phyloP scores from a whole-genome alignment of 1,284 basidiomycete genomes.

The Irpex rosettiformis region DNA sequence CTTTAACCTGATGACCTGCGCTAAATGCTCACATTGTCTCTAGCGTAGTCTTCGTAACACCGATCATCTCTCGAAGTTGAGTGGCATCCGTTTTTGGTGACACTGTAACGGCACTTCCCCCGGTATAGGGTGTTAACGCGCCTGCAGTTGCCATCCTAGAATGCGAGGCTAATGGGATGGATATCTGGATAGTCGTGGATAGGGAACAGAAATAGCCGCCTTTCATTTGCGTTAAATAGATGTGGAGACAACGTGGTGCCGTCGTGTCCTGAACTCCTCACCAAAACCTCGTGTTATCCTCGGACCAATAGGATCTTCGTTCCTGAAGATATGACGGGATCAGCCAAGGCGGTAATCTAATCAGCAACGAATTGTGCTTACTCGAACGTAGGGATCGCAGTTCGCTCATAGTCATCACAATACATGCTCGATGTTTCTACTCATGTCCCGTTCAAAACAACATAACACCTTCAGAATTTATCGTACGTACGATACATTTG shows the following conservation, averaged over 20 bases:
- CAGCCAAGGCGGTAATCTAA: not conserved
- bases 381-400: too few relatives aligned
- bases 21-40: conserved; percentile 14
- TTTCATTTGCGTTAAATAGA: not conserved
- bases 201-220: not conserved
- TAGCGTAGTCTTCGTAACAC: conserved; percentile 20
- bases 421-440: too few relatives aligned
- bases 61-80: conserved; percentile 20
- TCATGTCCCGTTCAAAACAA: too few relatives aligned
- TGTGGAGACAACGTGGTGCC: not conserved
- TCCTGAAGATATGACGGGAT: not conserved
- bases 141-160: not conserved
- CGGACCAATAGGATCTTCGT: not conserved
- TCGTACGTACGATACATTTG: too few relatives aligned
- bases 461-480: too few relatives aligned
- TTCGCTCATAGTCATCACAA: too few relatives aligned
- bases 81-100: conserved; percentile 13
- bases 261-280: not conserved
- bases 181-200: not conserved
- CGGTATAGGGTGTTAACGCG: not conserved
- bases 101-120: not conserved
- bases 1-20: conserved; percentile 5
- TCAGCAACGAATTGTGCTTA: not conserved
- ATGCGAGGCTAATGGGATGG: not conserved
- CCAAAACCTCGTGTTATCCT: not conserved